phyloP scores from a whole-genome alignment of 108 stramenopile species.

The Nitzschia inconspicua region DNA sequence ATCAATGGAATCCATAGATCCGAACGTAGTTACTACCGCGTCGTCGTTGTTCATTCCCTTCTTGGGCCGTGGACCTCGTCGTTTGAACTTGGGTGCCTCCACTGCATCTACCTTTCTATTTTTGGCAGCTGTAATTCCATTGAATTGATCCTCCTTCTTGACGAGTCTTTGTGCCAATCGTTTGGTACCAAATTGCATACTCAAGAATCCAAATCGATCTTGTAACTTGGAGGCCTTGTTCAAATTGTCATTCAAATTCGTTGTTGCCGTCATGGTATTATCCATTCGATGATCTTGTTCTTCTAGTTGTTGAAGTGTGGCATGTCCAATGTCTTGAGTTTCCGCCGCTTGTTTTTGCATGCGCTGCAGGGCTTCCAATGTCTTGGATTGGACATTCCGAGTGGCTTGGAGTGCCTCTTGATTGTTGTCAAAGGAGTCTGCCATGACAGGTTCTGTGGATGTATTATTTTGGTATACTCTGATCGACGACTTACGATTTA shows the following conservation, averaged over 20 bases:
- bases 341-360: slow-evolving; percentile 3
- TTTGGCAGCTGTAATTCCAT: neutral
- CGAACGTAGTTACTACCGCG: no score
- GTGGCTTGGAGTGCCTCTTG: no score
- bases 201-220: slow-evolving; percentile 7
- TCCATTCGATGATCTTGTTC: neutral
- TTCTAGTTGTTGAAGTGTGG: neutral
- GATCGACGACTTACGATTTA: no score
- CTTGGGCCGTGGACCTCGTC: neutral
- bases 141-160: neutral
- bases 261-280: neutral
- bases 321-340: neutral
- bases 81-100: neutral
- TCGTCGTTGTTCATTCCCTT: neutral
- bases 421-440: no score
- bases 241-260: slow-evolving; percentile 3
- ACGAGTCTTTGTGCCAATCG: neutral
- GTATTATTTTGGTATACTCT: no score
- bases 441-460: no score
- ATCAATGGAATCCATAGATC: no score
- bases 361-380: neutral
- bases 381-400: no score
- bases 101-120: neutral
- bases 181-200: neutral
- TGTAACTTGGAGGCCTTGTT: slow-evolving; percentile 2